A percentile compares a stretch with the other conserved stretches of the same genome.
Conservation (phyloP, 306 rosid genomes). For the Trifolium repens region DNA sequence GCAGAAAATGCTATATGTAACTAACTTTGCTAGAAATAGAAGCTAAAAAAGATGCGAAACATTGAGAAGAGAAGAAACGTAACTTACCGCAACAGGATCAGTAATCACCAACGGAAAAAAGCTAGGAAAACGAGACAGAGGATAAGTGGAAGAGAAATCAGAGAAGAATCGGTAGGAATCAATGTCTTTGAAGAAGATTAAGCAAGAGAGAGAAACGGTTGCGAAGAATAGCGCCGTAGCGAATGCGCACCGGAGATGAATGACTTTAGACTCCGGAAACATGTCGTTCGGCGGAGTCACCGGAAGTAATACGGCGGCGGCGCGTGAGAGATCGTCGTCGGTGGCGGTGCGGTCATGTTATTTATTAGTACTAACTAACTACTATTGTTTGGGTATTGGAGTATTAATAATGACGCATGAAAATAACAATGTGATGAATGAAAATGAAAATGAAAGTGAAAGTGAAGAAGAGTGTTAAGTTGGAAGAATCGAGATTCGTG, state of each 20-base stretch:
- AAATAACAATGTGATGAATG: constrained; percentile 9
- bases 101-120: constrained; percentile 39
- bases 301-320: constrained; percentile 16
- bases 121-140: constrained; percentile 39
- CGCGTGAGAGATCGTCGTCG: background rate
- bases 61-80: constrained; percentile 6
- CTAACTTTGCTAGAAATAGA: background rate
- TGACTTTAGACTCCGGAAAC: constrained; percentile 40
- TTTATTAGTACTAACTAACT: no score
- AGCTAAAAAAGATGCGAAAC: no score
- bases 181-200: constrained; percentile 54
- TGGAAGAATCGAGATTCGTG: constrained; percentile 35
- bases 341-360: constrained; percentile 17
- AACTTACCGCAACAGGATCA: constrained; percentile 55
- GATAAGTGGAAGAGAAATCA: constrained; percentile 48
- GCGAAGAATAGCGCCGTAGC: constrained; percentile 52
- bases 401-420: background rate
- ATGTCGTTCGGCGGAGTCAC: constrained; percentile 44
- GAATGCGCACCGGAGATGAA: constrained; percentile 43
- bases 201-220: constrained; percentile 56
- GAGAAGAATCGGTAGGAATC: constrained; percentile 55
- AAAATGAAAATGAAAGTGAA: background rate
- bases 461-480: constrained; percentile 5
- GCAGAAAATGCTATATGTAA: background rate
- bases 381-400: background rate